Evolutionary conservation across 768 basidiomycete genomes (phyloP).

Genomic region (Suillus alpinus): DNA sequence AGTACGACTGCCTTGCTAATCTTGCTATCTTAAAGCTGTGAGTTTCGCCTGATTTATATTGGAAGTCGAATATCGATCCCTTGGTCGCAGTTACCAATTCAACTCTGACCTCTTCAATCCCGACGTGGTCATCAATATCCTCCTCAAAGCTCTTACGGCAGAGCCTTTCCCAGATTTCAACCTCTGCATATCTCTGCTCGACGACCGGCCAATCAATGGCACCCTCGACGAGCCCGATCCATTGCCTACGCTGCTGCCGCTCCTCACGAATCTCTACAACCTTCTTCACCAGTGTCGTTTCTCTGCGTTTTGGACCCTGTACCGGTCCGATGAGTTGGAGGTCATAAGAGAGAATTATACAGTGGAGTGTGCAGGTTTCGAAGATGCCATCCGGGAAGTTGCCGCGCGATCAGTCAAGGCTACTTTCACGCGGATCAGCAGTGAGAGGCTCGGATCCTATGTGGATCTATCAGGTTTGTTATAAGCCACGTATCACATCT

Average conservation of each 20-base stretch:
- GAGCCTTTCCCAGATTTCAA: constrained; percentile 91
- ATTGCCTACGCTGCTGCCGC: constrained; percentile 64
- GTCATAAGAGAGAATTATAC: constrained; percentile 83
- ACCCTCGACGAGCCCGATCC: constrained; percentile 81
- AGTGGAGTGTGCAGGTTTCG: constrained; percentile 79
- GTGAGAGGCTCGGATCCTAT: constrained; percentile 67
- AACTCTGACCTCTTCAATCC: constrained; percentile 91
- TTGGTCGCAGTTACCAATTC: constrained; percentile 78
- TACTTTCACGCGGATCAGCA: constrained; percentile 72
- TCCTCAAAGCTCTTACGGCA: constrained; percentile 85
- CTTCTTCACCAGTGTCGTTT: constrained; percentile 84
- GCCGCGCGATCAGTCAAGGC: constrained; percentile 75
- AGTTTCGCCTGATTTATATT: constrained; percentile 18
- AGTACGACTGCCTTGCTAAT: constrained; percentile 95
- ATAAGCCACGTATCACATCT: constrained; percentile 5
- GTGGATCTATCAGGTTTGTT: constrained; percentile 60
- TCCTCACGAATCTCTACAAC: constrained; percentile 63
- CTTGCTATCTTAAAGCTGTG: constrained; percentile 92
- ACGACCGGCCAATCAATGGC: constrained; percentile 58
- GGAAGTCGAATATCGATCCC: not conserved
- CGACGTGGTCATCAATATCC: constrained; percentile 91
- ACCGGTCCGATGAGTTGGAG: constrained; percentile 68
- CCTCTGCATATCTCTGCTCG: constrained; percentile 89
- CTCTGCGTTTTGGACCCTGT: constrained; percentile 80
- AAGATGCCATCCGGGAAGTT: constrained; percentile 77